Conservation (phyloP, 2,329 filamentous ascomycete species). For the Simplicillium aogashimaense region DNA sequence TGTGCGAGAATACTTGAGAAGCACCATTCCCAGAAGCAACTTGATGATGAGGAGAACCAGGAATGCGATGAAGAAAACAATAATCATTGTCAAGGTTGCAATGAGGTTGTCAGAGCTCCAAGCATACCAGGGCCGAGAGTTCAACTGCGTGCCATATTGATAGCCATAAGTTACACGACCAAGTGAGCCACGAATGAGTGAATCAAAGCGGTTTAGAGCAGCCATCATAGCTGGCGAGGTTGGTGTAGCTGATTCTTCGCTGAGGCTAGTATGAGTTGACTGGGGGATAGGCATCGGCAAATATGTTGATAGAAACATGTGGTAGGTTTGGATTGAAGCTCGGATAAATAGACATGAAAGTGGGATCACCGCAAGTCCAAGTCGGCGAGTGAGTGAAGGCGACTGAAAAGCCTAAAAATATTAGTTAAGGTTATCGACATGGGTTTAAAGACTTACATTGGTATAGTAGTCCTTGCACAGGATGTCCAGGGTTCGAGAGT, state of each 20-base stretch:
- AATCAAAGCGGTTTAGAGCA: constrained; percentile 69
- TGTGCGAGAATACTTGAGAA: constrained; percentile 69
- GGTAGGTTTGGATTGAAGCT: constrained; percentile 88
- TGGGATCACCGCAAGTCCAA: constrained; percentile 85
- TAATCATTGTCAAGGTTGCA: constrained; percentile 68
- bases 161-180: constrained; percentile 62
- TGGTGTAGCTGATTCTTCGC: constrained; percentile 50
- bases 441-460: constrained; percentile 48
- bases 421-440: constrained; percentile 2
- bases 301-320: constrained; percentile 92
- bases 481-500: constrained; percentile 83
- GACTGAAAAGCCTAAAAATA: constrained; percentile 67
- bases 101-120: constrained; percentile 66
- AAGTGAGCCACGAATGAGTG: constrained; percentile 63
- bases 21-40: constrained; percentile 76
- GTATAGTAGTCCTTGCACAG: constrained; percentile 97
- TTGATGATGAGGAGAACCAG: constrained; percentile 77
- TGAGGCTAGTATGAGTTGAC: constrained; percentile 55
- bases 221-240: constrained; percentile 67
- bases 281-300: constrained; percentile 63
- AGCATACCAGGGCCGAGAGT: constrained; percentile 34
- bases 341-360: constrained; percentile 92
- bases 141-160: constrained; percentile 29
- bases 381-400: constrained; percentile 77
- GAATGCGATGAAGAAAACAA: constrained; percentile 78